Conservation (phyloP, 2,329 filamentous ascomycete genomes). For the Trichoderma hamatum region DNA sequence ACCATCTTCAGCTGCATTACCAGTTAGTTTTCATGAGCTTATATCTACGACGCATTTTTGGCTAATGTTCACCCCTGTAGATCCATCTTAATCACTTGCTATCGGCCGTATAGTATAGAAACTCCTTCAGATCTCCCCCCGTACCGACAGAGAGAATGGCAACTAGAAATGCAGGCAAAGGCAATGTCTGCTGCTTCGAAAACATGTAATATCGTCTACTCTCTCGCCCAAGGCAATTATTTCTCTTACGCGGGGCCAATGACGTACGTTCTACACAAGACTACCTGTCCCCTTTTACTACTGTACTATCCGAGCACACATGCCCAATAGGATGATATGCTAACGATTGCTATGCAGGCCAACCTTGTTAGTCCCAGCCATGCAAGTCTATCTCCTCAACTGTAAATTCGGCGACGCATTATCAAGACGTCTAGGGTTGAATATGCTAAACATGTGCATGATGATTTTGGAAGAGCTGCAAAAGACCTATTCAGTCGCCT, state of each 20-base stretch:
- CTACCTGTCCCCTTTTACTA: not conserved
- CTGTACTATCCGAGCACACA: too few species aligned
- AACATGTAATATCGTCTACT: conserved; percentile 19
- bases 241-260: conserved; percentile 13
- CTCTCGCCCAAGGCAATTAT: conserved; percentile 20
- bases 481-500: conserved; percentile 20
- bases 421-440: conserved; percentile 14
- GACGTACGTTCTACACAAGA: not conserved
- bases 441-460: conserved; percentile 25
- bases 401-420: conserved; percentile 20
- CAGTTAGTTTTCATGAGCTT: not conserved
- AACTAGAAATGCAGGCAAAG: conserved; percentile 16
- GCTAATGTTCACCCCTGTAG: not conserved
- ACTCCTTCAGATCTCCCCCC: conserved; percentile 8
- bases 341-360: not conserved
- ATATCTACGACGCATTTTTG: too few species aligned
- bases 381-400: conserved; percentile 24
- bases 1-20: conserved; percentile 20
- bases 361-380: conserved; percentile 7
- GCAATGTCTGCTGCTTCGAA: conserved; percentile 23
- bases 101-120: conserved; percentile 12
- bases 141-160: conserved; percentile 20
- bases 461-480: conserved; percentile 21
- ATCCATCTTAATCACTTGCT: conserved; percentile 13
- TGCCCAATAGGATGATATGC: not conserved